phyloP scores from a whole-genome alignment of 495 filamentous ascomycete genomes.

The Lophiotrema nucula region DNA sequence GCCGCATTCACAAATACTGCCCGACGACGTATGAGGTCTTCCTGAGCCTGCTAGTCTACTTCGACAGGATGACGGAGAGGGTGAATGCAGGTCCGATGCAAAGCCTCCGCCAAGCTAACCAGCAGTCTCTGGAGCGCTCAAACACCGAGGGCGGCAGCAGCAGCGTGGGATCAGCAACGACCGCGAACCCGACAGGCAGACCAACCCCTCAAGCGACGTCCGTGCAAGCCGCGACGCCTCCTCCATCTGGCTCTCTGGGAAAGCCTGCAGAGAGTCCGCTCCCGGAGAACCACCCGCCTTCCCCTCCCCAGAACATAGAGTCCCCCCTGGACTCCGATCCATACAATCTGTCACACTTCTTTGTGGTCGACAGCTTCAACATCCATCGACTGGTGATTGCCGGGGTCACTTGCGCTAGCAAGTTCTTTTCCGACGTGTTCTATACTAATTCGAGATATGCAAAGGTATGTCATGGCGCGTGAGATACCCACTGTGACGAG shows the following conservation, averaged over 20 bases:
- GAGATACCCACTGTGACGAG: not conserved
- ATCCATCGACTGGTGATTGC: conserved; percentile 97
- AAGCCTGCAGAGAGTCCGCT: conserved; percentile 36
- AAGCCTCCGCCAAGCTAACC: conserved; percentile 47
- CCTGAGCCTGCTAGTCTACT: conserved; percentile 90
- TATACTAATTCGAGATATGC: conserved; percentile 99
- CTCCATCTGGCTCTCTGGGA: conserved; percentile 43
- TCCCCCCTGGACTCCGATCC: conserved; percentile 47
- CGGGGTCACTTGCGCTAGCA: conserved; percentile 96
- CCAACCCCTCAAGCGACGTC: conserved; percentile 12
- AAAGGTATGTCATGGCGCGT: conserved; percentile 64
- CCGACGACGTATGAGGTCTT: conserved; percentile 99
- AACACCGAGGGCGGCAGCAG: conserved; percentile 22
- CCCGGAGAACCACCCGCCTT: conserved; percentile 30
- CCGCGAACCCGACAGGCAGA: conserved; percentile 11
- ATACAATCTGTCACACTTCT: conserved; percentile 72
- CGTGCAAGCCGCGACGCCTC: conserved; percentile 41
- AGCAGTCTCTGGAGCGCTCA: conserved; percentile 37
- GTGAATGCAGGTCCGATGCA: conserved; percentile 73
- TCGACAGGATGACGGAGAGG: conserved; percentile 96
- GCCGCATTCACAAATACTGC: conserved; percentile 97
- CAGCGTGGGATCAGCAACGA: conserved; percentile 30
- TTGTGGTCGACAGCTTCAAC: conserved; percentile 98
- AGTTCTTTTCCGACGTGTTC: conserved; percentile 99
- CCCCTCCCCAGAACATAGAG: conserved; percentile 30